Base-by-base conservation (phyloP, 768 basidiomycete species). In the Phallus indusiatus region DNA sequence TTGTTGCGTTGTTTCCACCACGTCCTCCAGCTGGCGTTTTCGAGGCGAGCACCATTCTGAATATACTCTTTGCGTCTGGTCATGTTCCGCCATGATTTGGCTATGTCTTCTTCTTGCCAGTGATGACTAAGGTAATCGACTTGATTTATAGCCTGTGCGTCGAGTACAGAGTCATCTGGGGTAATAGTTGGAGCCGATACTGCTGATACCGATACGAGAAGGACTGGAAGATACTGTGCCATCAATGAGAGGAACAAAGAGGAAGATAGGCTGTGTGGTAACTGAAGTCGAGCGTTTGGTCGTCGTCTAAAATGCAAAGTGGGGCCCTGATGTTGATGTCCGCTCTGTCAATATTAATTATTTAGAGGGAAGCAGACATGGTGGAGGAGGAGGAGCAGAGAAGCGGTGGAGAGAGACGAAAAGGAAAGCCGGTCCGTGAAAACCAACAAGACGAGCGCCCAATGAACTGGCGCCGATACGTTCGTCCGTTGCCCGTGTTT, bases 1-100 rank as follows among this genome's bases (percentile, higher is more conserved):
- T 94, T 90, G 67, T 96, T 96, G 62, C 95, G 78, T 80, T 97
- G 94, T 74, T 98, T 97, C 86, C 94, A 97, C 95, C 95, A 99
- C 1, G 94, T 98, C 47, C 95, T 77, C 95, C 95, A 99, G 61
- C 88, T 91, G 9, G 96, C 96, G 67, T 99, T 99, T 78, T 99
- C 96, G 59, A 99, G 82, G 53, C 95, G 78, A 52, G 88, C 78
- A 51, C 95, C 95, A 70, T 99, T 98, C 6, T 91, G 84, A 68
- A 99, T 96, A 74, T 93, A 95, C 70, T 95, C 89, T 82, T 98
- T 99, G 78, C 94, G 92, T 58, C 90, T 81, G 51, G 95, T 98
- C 93, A 97, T 98, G 69, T 85, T 91, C 64, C 94, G 80, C 95
- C 95, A 99, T n/a, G 87, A 90, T 57, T 89, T 85, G 92, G 93